These are phyloP conservation scores for Penicillium vulpinum DNA, from an alignment of 2,329 filamentous ascomycete species.

Conservation along the genomic window DNA sequence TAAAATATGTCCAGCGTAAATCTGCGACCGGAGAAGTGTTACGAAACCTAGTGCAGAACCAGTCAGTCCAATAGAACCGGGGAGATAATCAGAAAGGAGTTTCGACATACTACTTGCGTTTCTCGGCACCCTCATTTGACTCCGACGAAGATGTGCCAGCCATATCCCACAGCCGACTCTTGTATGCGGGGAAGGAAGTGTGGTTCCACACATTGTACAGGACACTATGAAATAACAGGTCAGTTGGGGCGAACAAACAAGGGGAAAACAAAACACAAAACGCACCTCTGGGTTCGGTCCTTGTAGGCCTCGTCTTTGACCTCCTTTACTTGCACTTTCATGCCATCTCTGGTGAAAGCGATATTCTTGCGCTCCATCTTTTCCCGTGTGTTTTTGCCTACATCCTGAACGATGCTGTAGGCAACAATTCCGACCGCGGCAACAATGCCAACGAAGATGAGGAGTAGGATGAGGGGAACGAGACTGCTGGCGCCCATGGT, in stretches of 20 bases:
- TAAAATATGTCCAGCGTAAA: not conserved
- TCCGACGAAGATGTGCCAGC: conserved; percentile 16
- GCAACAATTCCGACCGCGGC: conserved; percentile 58
- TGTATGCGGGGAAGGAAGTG: conserved; percentile 48
- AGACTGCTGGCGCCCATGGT: conserved; percentile 40
- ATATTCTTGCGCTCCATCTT: conserved; percentile 67
- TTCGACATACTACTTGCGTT: conserved; percentile 28
- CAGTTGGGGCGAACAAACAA: not conserved
- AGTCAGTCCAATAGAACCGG: not conserved
- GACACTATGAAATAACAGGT: conserved; percentile 33
- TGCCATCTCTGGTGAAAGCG: conserved; percentile 59
- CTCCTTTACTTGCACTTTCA: conserved; percentile 62
- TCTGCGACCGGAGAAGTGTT: not conserved
- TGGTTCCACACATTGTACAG: conserved; percentile 54
- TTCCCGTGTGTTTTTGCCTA: conserved; percentile 57
- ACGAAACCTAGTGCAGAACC: not conserved
- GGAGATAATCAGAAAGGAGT: not conserved
- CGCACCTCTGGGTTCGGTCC: conserved; percentile 59
- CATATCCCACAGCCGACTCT: conserved; percentile 47
- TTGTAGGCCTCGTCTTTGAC: conserved; percentile 58
- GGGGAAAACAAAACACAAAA: not conserved
- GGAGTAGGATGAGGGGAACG: conserved; percentile 58
- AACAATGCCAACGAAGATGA: conserved; percentile 53
- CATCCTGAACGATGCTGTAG: conserved; percentile 60
- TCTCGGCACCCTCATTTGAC: conserved; percentile 22